Evolutionary conservation across 805 yeast species (phyloP), one percentile per base, ranked within the genome.

Genomic region (Candida pseudofarinosa): DNA sequence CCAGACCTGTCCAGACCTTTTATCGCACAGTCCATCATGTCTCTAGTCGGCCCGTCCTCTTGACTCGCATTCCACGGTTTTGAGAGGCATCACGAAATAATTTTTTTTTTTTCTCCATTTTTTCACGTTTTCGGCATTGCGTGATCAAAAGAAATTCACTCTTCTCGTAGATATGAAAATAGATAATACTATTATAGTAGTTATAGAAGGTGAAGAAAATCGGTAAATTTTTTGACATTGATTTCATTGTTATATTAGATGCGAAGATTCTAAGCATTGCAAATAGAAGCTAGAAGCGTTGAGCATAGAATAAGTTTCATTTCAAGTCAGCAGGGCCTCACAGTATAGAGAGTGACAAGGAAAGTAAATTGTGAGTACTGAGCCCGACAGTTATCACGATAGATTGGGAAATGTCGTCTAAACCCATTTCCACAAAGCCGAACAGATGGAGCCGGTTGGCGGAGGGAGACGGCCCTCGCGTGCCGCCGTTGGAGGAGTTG

Each of bases 401-500:
- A 23, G 28, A 23, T 10, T 6, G 10, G 10, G 10, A 23, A 23
- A 23, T 10, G 10, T 7, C 28, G 10, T 7, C 6, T 23, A 23
- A 10, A 10, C 28, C 28, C 28, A 23, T 23, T 10, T 23, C 28
- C 28, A 23, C 28, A 10, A 23, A 23, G 28, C 10, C 28, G 28
- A 23, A 6, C 10, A 6, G 28, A 10, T 23, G 28, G 28, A 23
- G 10, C 10, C 28, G 28, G 28, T 10, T 23, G 10, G 10, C 10
- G 10, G 28, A 23, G 28, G 10, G 28, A 6, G 28, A 23, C 10
- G 28, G 28, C 10, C 28, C 6, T 6, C 28, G 28, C 16, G 34
- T 40, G 4, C 54, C 55, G 4, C 30, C 49, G 0, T 43, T 63
- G 33, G 69, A 61, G 15, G 65, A 59, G 35, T 55, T 68, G 18